Evolutionary conservation across 169 alveolate species (phyloP).

Genomic region (Theileria parva): DNA sequence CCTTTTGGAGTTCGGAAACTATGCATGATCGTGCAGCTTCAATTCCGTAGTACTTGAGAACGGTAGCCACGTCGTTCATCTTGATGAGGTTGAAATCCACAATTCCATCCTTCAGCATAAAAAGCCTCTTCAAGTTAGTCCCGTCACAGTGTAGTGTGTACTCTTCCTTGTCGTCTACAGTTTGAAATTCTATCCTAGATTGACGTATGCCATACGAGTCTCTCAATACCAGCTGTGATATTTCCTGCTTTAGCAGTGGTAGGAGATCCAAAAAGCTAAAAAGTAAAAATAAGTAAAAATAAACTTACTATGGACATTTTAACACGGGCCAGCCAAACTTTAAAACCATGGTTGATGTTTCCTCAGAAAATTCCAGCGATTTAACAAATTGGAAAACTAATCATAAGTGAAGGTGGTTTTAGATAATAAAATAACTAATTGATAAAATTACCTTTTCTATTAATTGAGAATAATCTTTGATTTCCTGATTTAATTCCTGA

Average conservation of each 20-base stretch:
- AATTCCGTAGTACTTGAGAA: slow-evolving; percentile 92
- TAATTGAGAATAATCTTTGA: slow-evolving; percentile 30
- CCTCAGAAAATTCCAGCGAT: slow-evolving; percentile 30
- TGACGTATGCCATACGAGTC: slow-evolving; percentile 67
- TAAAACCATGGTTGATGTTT: slow-evolving; percentile 46
- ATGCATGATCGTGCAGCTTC: slow-evolving; percentile 97
- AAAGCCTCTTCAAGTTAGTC: slow-evolving; percentile 82
- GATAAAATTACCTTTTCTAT: slow-evolving; percentile 24
- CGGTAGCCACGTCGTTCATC: slow-evolving; percentile 92
- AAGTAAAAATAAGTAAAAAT: not conserved
- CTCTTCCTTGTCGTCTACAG: slow-evolving; percentile 65
- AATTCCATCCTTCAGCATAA: slow-evolving; percentile 69
- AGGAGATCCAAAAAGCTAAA: slow-evolving; percentile 72
- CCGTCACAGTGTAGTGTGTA: slow-evolving; percentile 81
- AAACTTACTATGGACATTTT: slow-evolving; percentile 58
- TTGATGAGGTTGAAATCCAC: slow-evolving; percentile 87
- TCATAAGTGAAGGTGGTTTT: not conserved
- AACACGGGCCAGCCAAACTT: slow-evolving; percentile 60
- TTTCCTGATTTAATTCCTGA: slow-evolving; percentile 43
- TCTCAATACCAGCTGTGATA: slow-evolving; percentile 61
- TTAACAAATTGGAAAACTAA: slow-evolving; percentile 55
- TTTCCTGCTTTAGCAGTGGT: slow-evolving; percentile 65
- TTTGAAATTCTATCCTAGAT: slow-evolving; percentile 66
- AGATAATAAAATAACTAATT: not conserved
- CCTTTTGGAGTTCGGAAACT: slow-evolving; percentile 91